A percentile compares a stretch with the other conserved stretches of the same genome.
Evolutionary conservation across 1,284 basidiomycete genomes (phyloP).

Genomic region (Malassezia yamatoensis): DNA sequence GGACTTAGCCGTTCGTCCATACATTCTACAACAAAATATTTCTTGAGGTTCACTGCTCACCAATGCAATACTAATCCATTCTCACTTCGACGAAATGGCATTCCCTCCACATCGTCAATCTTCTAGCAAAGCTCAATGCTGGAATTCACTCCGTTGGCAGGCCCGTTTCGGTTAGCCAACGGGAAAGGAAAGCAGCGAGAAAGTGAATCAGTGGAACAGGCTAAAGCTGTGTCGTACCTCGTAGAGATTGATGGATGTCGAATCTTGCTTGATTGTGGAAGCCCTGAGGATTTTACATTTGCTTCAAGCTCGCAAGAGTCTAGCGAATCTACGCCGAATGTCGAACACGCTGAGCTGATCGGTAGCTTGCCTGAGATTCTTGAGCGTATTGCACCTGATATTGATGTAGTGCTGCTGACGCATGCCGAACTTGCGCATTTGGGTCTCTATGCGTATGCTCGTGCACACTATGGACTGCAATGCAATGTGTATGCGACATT

Average conservation of each 20-base stretch:
- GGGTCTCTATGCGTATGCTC: conserved; percentile 81
- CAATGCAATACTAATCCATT: too few species aligned
- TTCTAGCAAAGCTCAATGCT: conserved; percentile 21
- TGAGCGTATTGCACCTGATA: conserved; percentile 54
- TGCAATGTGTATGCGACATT: conserved; percentile 93
- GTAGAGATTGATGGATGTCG: conserved; percentile 88
- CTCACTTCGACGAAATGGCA: too few species aligned
- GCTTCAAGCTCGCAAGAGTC: neutral
- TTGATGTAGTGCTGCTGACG: conserved; percentile 80
- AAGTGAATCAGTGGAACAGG: conserved; percentile 21
- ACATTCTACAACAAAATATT: too few species aligned
- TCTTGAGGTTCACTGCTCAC: too few species aligned
- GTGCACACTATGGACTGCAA: conserved; percentile 72
- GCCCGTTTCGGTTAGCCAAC: conserved; percentile 22
- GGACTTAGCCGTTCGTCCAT: too few species aligned
- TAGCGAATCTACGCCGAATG: neutral
- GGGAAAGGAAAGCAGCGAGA: conserved; percentile 6
- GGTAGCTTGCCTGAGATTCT: conserved; percentile 12
- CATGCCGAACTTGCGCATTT: conserved; percentile 82
- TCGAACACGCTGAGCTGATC: neutral
- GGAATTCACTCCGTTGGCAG: conserved; percentile 33
- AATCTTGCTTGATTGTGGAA: conserved; percentile 85
- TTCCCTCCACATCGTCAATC: neutral
- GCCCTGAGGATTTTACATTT: conserved; percentile 41
- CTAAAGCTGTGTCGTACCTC: conserved; percentile 56